These are phyloP conservation scores for Mentha longifolia DNA, from an alignment of 257 asterid species.

Conservation along the genomic window DNA sequence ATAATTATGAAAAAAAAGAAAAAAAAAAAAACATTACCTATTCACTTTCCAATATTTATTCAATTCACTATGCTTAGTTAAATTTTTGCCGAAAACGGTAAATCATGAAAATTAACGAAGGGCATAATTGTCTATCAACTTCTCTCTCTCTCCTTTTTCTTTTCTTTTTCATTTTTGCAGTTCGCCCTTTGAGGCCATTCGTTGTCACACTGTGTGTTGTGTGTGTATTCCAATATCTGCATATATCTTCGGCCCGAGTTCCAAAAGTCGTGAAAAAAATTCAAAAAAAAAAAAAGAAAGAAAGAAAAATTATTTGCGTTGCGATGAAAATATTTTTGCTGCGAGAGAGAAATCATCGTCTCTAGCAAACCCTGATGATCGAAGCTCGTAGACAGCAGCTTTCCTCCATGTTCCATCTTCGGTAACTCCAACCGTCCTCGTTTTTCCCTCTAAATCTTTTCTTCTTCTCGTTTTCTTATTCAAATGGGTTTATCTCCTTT, in stretches of 20 bases:
- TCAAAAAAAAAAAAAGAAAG: not conserved
- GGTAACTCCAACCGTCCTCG: slow-evolving; percentile 34
- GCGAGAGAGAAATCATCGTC: slow-evolving; percentile 30
- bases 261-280: slow-evolving; percentile 29
- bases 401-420: slow-evolving; percentile 36
- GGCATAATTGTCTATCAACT: not conserved
- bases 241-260: slow-evolving; percentile 30
- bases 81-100: not conserved
- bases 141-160: not conserved
- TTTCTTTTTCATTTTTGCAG: not conserved
- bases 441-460: not conserved
- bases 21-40: no score
- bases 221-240: slow-evolving; percentile 27
- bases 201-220: slow-evolving; percentile 30
- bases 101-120: not conserved
- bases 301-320: not conserved
- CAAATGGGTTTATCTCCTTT: not conserved
- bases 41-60: no score
- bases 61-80: no score
- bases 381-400: slow-evolving; percentile 30
- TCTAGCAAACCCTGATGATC: slow-evolving; percentile 40
- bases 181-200: slow-evolving; percentile 38
- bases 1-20: no score
- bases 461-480: not conserved
- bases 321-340: slow-evolving; percentile 27